Base-by-base conservation (phyloP, 1,139 yeast genomes). In the Saccharomycopsis phalli region DNA sequence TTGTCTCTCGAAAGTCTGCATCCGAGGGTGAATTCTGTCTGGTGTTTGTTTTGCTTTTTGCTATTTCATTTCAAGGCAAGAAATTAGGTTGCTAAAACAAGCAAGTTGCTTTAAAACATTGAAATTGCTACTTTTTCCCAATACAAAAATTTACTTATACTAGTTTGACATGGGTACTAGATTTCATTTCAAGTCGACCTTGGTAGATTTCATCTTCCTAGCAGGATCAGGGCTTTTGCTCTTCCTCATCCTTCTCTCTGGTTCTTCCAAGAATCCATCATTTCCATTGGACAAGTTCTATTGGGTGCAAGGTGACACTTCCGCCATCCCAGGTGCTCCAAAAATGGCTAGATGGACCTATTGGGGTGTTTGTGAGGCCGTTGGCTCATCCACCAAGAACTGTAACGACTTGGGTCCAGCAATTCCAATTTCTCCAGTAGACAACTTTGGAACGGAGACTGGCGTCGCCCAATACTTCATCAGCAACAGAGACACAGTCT, bases 241-340 rank as follows among this genome's bases (percentile, higher is more conserved):
- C 47, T 59, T 81, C 28, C 71, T 81, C 49, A 68, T 76, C 37
- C 68, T 80, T 31, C 68, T 81, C 50, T 76, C 86, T 2, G 93
- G 93, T 40, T 66, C 83, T 4, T 65, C 77, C 37, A 58, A 68
- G 50, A 63, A 66, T 48, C 46, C 48, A 6, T 22, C 36, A 8
- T 69, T 61, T 63, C 88, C 91, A 29, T 68, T 81, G 53, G 65
- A 77, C 59, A 62, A 61, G 38, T 79, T 81, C 52, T 81, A 76
- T 62, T 79, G 87, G 87, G 55, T 81, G 36, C 65, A 71, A 56
- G 91, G 80, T 38, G 79, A 80, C 55, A 81, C 91, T 38, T 59
- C 73, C 1, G 56, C 56, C 39, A 76, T 80, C 42, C 49, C 68
- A 7, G 63, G 65, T 44, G 84, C 87, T n/a, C 68, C 70, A 28